Base-by-base conservation (phyloP, 768 basidiomycete genomes). In the Lactarius deliciosus region DNA sequence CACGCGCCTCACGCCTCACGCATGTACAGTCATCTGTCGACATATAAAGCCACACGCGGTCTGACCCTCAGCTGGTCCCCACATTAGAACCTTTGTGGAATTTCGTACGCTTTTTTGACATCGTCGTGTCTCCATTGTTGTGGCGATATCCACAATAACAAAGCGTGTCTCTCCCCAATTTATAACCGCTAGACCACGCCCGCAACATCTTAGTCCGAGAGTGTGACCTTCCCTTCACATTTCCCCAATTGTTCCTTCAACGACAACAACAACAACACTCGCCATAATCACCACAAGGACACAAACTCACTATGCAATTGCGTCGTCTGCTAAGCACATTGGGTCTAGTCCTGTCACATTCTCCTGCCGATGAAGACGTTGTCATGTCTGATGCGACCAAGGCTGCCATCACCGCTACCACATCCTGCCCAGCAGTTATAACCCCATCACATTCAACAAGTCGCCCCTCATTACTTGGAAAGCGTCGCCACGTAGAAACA, bases 241-340 rank as follows among this genome's bases (percentile, higher is more conserved):
- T 56, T 20, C 30, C 22, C 20, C 55, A 53, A 25, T 60, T 50
- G 47, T 38, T 50, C 57, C 30, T 9, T 22, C 18, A 50, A 8
- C 47, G 57, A 61, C 40, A 40, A 45, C n/a, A 45, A 30, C 55
- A 47, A 38, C 34, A 38, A 47, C 25, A n/a, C 47, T 50, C 8
- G 55, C 55, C 22, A 40, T 36, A 63, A 40, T 36, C 18, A 22
- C 25, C 64, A 64, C 57, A 38, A n/a, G 43, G 25, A 61, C 61
- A 6, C 32, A 40, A 30, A 36, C 5, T 13, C 16, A 25, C 25
- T 40, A 67, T 67, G 66, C 62, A 57, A 25, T 30, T 63, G 11
- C 66, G 62, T 30, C 66, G 62, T 58, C 22, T 38, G 22, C 15
- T 54, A 32, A 67, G 34, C 61, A 63, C 66, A 20, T 43, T 55